Percentiles rank a stretch among this genome's conserved stretches.
phyloP scores from a whole-genome alignment of 192 early-diverging fungal species.

The Backusella tarrabulga region DNA sequence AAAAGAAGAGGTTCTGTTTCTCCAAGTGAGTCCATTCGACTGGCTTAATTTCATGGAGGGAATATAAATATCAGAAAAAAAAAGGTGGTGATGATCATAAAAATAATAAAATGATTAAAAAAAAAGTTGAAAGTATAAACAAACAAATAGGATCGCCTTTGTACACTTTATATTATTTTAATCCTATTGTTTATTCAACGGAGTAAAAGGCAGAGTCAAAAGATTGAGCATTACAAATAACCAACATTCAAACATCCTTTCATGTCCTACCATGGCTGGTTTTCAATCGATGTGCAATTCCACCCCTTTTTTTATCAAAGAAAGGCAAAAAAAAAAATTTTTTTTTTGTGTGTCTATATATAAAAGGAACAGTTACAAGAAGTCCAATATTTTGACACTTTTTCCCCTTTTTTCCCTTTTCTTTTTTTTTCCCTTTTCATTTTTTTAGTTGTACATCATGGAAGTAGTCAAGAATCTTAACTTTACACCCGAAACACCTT shows the following conservation, averaged over 20 bases:
- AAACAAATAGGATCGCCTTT: background rate
- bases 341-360: background rate
- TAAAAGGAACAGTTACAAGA: background rate
- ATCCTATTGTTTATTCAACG: background rate
- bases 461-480: conserved; percentile 39
- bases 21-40: background rate
- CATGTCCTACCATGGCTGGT: conserved; percentile 5
- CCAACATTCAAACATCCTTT: background rate
- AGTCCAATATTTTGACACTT: background rate
- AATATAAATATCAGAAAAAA: background rate
- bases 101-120: background rate
- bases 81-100: background rate
- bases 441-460: background rate
- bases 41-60: background rate
- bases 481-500: conserved; percentile 52
- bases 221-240: conserved; percentile 3
- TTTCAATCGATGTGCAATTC: background rate
- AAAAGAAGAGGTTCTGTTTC: background rate
- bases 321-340: background rate
- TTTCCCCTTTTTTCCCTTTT: background rate
- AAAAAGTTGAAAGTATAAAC: background rate
- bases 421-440: background rate
- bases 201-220: background rate
- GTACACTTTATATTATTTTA: background rate
- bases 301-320: background rate